Conservation (phyloP, 1,284 basidiomycete species). For the Irpex lacteus region DNA sequence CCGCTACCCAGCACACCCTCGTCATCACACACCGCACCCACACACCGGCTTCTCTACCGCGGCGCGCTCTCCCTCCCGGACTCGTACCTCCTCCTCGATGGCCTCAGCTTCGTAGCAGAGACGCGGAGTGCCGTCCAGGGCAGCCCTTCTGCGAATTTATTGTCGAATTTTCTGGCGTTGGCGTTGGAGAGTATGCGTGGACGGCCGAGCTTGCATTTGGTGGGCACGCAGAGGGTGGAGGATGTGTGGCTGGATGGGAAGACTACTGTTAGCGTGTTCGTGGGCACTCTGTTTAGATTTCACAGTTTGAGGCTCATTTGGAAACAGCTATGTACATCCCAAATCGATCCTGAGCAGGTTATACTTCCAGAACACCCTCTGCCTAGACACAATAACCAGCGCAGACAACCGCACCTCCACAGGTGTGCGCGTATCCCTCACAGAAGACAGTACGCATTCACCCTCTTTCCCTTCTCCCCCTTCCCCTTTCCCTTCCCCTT, state of each 20-base stretch:
- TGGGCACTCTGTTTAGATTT: constrained; percentile 12
- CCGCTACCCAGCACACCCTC: not conserved
- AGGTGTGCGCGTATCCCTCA: constrained; percentile 67
- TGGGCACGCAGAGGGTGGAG: constrained; percentile 48
- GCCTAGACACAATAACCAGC: constrained; percentile 45
- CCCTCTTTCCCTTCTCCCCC: too few species aligned
- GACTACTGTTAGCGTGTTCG: constrained; percentile 62
- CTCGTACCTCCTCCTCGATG: constrained; percentile 68
- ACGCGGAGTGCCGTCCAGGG: constrained; percentile 34
- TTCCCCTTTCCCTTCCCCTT: too few species aligned
- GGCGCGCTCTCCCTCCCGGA: constrained; percentile 74
- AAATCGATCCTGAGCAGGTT: constrained; percentile 55
- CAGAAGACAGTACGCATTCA: constrained; percentile 56
- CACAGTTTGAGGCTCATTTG: not conserved
- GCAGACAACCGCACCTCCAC: constrained; percentile 34
- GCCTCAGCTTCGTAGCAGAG: constrained; percentile 60
- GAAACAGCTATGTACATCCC: constrained; percentile 64
- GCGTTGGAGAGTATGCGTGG: constrained; percentile 80
- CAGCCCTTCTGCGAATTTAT: constrained; percentile 32
- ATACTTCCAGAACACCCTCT: constrained; percentile 71
- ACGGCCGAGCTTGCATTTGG: constrained; percentile 58
- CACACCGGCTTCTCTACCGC: constrained; percentile 64
- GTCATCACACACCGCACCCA: not conserved
- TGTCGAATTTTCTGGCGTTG: constrained; percentile 67
- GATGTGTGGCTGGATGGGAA: constrained; percentile 60